Conservation (phyloP, 345 rosid genomes). For the Pelargonium nanum region DNA sequence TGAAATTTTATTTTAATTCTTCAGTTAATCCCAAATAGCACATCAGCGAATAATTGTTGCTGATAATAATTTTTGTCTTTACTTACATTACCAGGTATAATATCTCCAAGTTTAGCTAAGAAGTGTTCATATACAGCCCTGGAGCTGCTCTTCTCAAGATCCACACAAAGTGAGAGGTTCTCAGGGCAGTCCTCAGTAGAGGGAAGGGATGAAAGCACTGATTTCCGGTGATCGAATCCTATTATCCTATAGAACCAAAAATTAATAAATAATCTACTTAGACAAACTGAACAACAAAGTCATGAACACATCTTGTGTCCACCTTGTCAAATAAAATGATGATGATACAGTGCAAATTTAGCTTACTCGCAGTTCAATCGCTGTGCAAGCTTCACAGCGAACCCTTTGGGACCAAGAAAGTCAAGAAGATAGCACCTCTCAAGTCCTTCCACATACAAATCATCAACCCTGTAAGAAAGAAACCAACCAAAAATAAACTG, state of each 20-base stretch:
- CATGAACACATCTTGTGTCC: not conserved
- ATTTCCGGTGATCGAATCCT: constrained; percentile 74
- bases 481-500: not conserved
- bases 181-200: constrained; percentile 17
- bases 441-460: constrained; percentile 37
- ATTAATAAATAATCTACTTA: not conserved
- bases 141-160: constrained; percentile 62
- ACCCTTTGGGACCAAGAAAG: constrained; percentile 50
- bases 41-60: not conserved
- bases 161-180: constrained; percentile 28
- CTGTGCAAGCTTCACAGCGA: constrained; percentile 24
- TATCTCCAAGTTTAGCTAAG: constrained; percentile 33
- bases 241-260: constrained; percentile 33
- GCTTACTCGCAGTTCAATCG: constrained; percentile 52
- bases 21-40: not conserved
- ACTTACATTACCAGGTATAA: constrained; percentile 34
- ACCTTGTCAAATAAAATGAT: not conserved
- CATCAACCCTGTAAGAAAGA: constrained; percentile 34
- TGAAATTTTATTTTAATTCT: not conserved
- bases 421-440: constrained; percentile 65
- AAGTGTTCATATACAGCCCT: constrained; percentile 54
- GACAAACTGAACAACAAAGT: not conserved
- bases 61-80: not conserved
- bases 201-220: constrained; percentile 22
- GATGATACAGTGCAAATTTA: constrained; percentile 1